phyloP scores from a whole-genome alignment of 148 eudicot species.

The Bassia scoparia region DNA sequence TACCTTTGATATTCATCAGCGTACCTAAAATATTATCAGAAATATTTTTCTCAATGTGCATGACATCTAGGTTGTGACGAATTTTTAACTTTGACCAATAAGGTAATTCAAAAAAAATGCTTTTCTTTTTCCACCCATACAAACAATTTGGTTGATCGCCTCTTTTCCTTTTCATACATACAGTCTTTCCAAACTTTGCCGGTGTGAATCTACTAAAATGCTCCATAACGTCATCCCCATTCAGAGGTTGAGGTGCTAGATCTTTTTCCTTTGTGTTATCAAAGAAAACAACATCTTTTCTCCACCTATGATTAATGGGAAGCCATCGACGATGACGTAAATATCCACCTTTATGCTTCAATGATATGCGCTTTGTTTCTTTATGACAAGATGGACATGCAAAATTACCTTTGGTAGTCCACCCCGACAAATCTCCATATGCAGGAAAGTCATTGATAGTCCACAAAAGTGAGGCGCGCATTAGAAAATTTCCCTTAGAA shows the following conservation, averaged over 20 bases:
- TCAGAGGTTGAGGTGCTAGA: background rate
- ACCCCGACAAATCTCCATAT: no score
- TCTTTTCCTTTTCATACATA: no score
- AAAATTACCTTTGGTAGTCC: no score
- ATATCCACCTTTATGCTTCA: conserved; percentile 28
- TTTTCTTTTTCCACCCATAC: background rate
- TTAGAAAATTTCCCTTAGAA: no score
- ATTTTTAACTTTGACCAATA: conserved; percentile 9
- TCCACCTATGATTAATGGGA: background rate
- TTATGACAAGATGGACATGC: conserved; percentile 24
- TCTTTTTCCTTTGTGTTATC: background rate
- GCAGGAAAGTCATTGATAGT: no score
- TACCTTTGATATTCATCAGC: conserved; percentile 11
- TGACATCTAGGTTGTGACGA: background rate
- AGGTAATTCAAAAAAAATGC: background rate
- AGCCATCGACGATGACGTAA: no score
- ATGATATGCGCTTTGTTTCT: conserved; percentile 16
- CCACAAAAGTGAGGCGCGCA: no score
- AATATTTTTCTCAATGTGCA: no score
- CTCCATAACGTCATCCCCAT: background rate
- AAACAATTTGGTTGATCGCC: background rate
- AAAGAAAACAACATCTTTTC: background rate
- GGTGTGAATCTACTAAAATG: no score
- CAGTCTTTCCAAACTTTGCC: no score
- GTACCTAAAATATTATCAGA: background rate